Percentiles rank a stretch among this genome's conserved stretches.
phyloP scores from a whole-genome alignment of 495 filamentous ascomycete species.

The Chaetomium fimeti region DNA sequence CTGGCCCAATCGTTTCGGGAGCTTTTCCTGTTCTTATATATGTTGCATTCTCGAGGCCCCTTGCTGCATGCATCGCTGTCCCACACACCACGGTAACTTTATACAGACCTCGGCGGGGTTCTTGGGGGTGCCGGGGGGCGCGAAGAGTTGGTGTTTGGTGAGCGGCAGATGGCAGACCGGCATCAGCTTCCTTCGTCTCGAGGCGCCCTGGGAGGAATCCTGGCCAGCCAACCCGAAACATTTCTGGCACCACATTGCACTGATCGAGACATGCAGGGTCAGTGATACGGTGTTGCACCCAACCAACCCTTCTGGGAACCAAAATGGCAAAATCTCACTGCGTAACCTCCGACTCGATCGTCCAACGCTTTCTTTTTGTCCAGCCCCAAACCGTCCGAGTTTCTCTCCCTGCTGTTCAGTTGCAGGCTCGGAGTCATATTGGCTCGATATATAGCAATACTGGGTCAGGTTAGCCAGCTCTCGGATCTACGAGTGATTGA shows the following conservation, averaged over 20 bases:
- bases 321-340: background rate
- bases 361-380: background rate
- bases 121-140: background rate
- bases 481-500: too few species aligned
- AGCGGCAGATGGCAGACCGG: background rate
- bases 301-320: too few species aligned
- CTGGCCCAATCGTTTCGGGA: constrained; percentile 13
- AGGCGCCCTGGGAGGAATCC: background rate
- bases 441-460: too few species aligned
- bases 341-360: too few species aligned
- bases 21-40: constrained; percentile 2
- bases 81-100: constrained; percentile 7
- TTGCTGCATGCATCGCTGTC: constrained; percentile 17
- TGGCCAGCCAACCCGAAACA: background rate
- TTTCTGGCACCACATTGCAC: background rate
- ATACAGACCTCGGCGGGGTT: background rate
- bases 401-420: too few species aligned
- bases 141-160: background rate
- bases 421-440: too few species aligned
- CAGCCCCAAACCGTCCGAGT: too few species aligned
- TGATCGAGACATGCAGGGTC: background rate
- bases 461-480: too few species aligned
- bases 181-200: background rate
- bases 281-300: background rate
- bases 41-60: constrained; percentile 7